Evolutionary conservation across 176 grass and related monocot genomes (phyloP).

Genomic region (Paspalum vaginatum): DNA sequence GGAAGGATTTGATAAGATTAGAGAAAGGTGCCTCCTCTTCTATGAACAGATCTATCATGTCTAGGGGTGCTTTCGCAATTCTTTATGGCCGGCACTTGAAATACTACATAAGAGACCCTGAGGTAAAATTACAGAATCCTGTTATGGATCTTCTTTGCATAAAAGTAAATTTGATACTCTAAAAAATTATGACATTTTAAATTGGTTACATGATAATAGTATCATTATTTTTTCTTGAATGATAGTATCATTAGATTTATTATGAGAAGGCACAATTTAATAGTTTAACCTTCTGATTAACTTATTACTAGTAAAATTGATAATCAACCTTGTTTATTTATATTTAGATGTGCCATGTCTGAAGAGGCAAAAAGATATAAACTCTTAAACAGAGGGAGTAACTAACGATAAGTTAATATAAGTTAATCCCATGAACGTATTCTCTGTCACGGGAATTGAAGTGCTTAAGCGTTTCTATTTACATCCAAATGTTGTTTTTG

Average conservation of each 20-base stretch:
- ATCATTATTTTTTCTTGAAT: too few relatives aligned
- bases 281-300: not conserved
- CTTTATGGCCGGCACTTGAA: conserved; percentile 70
- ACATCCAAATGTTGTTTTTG: not conserved
- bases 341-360: not conserved
- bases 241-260: too few relatives aligned
- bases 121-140: conserved; percentile 53
- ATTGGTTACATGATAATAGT: not conserved
- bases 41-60: conserved; percentile 73
- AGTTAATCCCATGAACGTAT: not conserved
- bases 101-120: conserved; percentile 69
- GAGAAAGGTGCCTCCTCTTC: conserved; percentile 66
- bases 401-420: conserved; percentile 10
- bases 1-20: conserved; percentile 69
- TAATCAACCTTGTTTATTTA: not conserved
- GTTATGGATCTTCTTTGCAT: not conserved
- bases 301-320: not conserved
- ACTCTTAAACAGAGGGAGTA: not conserved
- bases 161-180: too few relatives aligned
- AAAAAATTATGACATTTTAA: too few relatives aligned
- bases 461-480: conserved; percentile 15
- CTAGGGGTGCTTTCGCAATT: conserved; percentile 67
- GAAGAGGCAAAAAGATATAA: not conserved
- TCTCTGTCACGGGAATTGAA: conserved; percentile 18
- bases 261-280: not conserved